phyloP scores from a whole-genome alignment of 2,329 filamentous ascomycete genomes.

The Pestalotiopsis fici region DNA sequence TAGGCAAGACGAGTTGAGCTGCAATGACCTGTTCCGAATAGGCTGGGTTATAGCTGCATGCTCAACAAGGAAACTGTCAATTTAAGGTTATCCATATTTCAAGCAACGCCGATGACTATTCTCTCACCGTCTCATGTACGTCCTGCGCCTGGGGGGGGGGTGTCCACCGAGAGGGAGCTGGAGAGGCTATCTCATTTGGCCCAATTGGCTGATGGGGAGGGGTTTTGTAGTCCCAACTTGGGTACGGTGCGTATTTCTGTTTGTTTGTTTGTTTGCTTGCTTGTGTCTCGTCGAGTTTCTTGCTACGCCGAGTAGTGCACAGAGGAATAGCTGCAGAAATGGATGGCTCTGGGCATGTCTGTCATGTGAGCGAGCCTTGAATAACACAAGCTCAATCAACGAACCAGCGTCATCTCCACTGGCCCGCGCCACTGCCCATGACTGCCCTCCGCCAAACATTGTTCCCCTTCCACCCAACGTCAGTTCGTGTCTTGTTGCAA shows the following conservation, averaged over 20 bases:
- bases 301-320: too few relatives aligned
- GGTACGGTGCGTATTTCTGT: too few relatives aligned
- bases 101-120: not conserved
- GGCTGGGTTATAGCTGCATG: not conserved
- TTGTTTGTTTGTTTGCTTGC: too few relatives aligned
- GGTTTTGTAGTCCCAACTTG: too few relatives aligned
- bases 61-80: not conserved
- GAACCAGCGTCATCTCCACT: not conserved
- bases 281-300: too few relatives aligned
- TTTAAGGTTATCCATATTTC: not conserved
- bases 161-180: not conserved
- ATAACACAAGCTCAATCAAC: not conserved
- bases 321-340: too few relatives aligned
- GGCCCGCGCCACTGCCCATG: not conserved
- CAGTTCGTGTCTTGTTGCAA: not conserved
- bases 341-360: not conserved
- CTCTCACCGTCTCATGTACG: not conserved
- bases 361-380: not conserved
- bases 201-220: too few relatives aligned
- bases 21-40: not conserved
- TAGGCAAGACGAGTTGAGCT: not conserved
- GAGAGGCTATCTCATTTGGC: too few relatives aligned
- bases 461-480: not conserved
- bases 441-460: not conserved
- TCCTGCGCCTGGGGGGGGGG: not conserved